These are phyloP conservation scores for Rosa multiflora DNA, from an alignment of 306 rosid species.

Conservation along the genomic window DNA sequence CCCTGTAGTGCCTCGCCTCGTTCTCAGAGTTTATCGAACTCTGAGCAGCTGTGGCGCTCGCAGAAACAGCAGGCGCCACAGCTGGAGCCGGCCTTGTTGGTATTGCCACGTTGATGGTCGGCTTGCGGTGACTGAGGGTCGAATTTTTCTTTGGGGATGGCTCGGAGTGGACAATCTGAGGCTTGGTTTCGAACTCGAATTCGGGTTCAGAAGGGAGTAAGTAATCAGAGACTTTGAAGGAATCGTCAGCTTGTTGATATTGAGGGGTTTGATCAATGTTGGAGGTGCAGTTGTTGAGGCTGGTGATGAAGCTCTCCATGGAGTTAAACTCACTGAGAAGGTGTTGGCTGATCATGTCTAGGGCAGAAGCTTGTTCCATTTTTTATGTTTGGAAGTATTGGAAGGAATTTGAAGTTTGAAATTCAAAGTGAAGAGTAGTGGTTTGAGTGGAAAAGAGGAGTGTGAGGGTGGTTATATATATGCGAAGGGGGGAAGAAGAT, in stretches of 20 bases:
- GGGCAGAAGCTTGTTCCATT: slow-evolving; percentile 43
- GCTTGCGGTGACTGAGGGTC: slow-evolving; percentile 33
- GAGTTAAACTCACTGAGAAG: slow-evolving; percentile 55
- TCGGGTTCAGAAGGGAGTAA: slow-evolving; percentile 17
- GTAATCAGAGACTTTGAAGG: slow-evolving; percentile 24
- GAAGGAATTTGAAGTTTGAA: slow-evolving; percentile 5
- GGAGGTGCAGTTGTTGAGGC: slow-evolving; percentile 26
- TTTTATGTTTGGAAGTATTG: background rate
- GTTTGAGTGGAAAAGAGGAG: slow-evolving; percentile 31
- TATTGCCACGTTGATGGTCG: slow-evolving; percentile 32
- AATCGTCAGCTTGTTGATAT: background rate
- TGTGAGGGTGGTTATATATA: slow-evolving; percentile 5
- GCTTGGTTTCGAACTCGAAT: slow-evolving; percentile 20
- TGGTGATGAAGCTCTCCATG: slow-evolving; percentile 36
- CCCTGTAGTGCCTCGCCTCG: slow-evolving; percentile 41
- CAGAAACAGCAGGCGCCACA: background rate
- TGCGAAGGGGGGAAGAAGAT: background rate
- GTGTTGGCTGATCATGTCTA: slow-evolving; percentile 58
- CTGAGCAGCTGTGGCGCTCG: background rate
- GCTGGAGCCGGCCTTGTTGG: slow-evolving; percentile 3
- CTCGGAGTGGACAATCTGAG: slow-evolving; percentile 9
- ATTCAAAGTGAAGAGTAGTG: background rate
- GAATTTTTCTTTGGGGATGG: slow-evolving; percentile 18
- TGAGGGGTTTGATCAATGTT: slow-evolving; percentile 3
- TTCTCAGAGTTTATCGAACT: background rate